Conservation (phyloP, 1,284 basidiomycete species). For the Sporisorium graminicola region DNA sequence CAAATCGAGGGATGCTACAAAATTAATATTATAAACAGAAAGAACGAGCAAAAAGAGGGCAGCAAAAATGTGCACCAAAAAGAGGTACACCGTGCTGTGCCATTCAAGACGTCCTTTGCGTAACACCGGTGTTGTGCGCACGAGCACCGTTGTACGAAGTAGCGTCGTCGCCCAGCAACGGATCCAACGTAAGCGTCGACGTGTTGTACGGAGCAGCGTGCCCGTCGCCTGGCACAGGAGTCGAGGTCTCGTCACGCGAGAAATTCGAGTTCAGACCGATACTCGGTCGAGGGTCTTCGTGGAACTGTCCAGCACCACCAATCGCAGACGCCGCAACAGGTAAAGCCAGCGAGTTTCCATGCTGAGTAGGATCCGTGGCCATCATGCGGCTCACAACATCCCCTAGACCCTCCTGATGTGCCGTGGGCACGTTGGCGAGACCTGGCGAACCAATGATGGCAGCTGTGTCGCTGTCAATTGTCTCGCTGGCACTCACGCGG, state of each 20-base stretch:
- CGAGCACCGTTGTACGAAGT: conserved; percentile 7
- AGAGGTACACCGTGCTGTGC: no score
- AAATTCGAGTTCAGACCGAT: conserved; percentile 29
- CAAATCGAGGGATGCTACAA: neutral
- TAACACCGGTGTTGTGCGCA: neutral
- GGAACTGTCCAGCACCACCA: conserved; percentile 7
- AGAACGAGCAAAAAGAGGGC: neutral
- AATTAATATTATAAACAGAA: no score
- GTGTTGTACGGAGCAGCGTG: conserved; percentile 14
- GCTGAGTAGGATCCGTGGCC: conserved; percentile 20
- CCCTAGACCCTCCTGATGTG: conserved; percentile 43
- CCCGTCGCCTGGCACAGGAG: conserved; percentile 7
- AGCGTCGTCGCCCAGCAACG: conserved; percentile 39
- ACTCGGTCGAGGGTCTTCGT: conserved; percentile 32
- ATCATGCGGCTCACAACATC: conserved; percentile 48
- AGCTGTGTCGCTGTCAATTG: conserved; percentile 47
- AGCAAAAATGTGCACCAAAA: neutral
- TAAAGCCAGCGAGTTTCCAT: conserved; percentile 9
- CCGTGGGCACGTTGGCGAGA: conserved; percentile 18
- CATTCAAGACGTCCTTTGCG: conserved; percentile 6
- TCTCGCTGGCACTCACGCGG: conserved; percentile 43
- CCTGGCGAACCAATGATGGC: conserved; percentile 34
- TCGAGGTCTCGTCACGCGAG: conserved; percentile 21
- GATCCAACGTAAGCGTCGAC: conserved; percentile 33
- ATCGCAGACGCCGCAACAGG: conserved; percentile 19